Conservation (phyloP, 2,329 filamentous ascomycete genomes). For the Hymenoscyphus linearis region DNA sequence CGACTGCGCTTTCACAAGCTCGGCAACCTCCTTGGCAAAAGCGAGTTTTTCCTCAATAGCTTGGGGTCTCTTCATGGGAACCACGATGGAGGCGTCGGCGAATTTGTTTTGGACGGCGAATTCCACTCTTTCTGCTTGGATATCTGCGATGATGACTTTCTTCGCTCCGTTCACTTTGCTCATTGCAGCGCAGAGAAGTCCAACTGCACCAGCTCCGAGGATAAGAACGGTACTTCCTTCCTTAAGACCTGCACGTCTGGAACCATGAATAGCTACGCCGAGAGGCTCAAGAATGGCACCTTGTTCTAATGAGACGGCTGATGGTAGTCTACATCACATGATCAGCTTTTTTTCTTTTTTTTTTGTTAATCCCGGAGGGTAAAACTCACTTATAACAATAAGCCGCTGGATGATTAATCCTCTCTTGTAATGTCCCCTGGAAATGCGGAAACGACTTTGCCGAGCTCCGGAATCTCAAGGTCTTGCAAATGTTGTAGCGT, state of each 20-base stretch:
- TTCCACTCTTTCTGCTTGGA: slow-evolving; percentile 77
- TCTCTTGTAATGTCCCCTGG: slow-evolving; percentile 32
- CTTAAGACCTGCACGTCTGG: slow-evolving; percentile 73
- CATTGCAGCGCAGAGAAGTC: slow-evolving; percentile 46
- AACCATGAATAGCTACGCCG: slow-evolving; percentile 80
- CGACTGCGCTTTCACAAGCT: slow-evolving; percentile 50
- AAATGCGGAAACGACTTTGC: slow-evolving; percentile 34
- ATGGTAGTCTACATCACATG: slow-evolving; percentile 33
- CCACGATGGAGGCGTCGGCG: slow-evolving; percentile 28
- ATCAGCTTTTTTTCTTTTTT: slow-evolving; percentile 6
- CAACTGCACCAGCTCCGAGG: slow-evolving; percentile 91
- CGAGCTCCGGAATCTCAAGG: slow-evolving; percentile 32
- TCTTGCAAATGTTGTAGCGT: slow-evolving; percentile 90
- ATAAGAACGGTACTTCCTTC: slow-evolving; percentile 81
- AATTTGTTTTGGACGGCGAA: slow-evolving; percentile 54
- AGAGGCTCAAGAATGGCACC: slow-evolving; percentile 89
- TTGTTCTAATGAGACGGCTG: slow-evolving; percentile 81
- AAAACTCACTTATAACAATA: slow-evolving; percentile 76
- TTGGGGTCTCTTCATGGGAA: slow-evolving; percentile 29
- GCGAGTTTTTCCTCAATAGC: slow-evolving; percentile 29
- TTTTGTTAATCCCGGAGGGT: neutral
- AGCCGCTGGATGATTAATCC: slow-evolving; percentile 84
- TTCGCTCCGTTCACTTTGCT: slow-evolving; percentile 70
- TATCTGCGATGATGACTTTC: slow-evolving; percentile 89
- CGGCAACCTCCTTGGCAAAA: slow-evolving; percentile 34